These are phyloP conservation scores for Beauveria brongniartii DNA, from an alignment of 2,329 filamentous ascomycete genomes.

Conservation along the genomic window DNA sequence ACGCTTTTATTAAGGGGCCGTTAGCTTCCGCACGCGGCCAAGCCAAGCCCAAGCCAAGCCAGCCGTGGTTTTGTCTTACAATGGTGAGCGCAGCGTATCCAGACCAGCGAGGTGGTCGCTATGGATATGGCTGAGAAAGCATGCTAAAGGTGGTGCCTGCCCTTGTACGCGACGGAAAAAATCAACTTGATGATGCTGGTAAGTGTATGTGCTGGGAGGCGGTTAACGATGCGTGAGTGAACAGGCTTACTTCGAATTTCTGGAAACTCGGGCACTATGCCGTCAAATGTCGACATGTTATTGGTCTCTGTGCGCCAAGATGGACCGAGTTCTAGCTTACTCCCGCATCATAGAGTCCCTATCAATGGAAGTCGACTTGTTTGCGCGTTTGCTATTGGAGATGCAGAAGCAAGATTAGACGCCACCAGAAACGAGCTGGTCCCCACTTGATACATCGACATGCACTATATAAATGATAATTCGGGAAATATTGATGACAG, in stretches of 20 bases:
- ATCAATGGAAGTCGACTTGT: too few relatives aligned
- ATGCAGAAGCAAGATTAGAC: not conserved
- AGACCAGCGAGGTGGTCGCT: constrained; percentile 82
- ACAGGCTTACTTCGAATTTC: constrained; percentile 55
- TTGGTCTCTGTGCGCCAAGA: not conserved
- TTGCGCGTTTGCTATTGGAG: not conserved
- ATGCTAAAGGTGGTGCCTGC: constrained; percentile 60
- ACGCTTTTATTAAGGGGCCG: constrained; percentile 38
- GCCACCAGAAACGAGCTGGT: too few relatives aligned
- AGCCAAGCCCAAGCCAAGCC: not conserved
- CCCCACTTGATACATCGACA: too few relatives aligned
- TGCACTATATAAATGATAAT: not conserved
- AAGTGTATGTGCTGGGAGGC: not conserved
- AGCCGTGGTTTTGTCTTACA: constrained; percentile 35
- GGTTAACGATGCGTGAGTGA: not conserved
- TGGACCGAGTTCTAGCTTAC: not conserved
- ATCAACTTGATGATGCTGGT: constrained; percentile 51
- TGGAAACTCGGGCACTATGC: constrained; percentile 67
- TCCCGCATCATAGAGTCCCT: not conserved
- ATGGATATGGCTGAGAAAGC: constrained; percentile 88
- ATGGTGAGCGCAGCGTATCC: constrained; percentile 67
- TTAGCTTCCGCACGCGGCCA: not conserved
- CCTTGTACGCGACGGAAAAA: constrained; percentile 59
- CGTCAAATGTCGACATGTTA: constrained; percentile 70
- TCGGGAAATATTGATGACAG: not conserved